phyloP scores from a whole-genome alignment of 192 early-diverging fungal genomes.

The Coemansia sp. region DNA sequence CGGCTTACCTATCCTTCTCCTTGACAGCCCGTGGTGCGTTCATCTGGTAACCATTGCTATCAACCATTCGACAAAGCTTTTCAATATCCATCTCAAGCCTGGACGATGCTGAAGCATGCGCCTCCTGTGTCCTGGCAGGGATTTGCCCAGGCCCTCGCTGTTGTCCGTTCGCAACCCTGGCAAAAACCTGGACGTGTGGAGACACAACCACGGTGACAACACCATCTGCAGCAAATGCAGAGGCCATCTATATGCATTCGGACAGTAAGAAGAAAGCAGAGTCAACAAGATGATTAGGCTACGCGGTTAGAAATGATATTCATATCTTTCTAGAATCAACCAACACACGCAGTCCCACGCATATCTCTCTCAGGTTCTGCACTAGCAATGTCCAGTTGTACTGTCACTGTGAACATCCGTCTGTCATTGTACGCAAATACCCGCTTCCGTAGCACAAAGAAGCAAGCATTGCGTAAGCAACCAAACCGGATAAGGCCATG shows the following conservation, averaged over 20 bases:
- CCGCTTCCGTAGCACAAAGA: too few species aligned
- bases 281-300: not conserved
- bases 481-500: too few species aligned
- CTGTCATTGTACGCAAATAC: too few species aligned
- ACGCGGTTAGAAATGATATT: not conserved
- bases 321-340: not conserved
- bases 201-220: conserved; percentile 23
- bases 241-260: not conserved
- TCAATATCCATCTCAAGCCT: conserved; percentile 36
- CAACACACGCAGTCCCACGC: too few species aligned
- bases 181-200: conserved; percentile 33
- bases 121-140: not conserved
- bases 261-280: not conserved
- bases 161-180: conserved; percentile 8
- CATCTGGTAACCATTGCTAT: conserved; percentile 36
- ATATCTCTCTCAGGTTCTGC: too few species aligned
- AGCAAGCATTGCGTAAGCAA: too few species aligned
- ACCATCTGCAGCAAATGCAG: not conserved
- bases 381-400: too few species aligned
- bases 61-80: conserved; percentile 20
- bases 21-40: conserved; percentile 40
- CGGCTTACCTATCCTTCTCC: conserved; percentile 47
- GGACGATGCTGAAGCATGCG: conserved; percentile 9
- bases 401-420: too few species aligned
- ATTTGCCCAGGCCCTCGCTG: not conserved